Percentiles rank a stretch among this genome's conserved stretches.
Conservation (phyloP, 495 filamentous ascomycete genomes). For the Penicillium goetzii region DNA sequence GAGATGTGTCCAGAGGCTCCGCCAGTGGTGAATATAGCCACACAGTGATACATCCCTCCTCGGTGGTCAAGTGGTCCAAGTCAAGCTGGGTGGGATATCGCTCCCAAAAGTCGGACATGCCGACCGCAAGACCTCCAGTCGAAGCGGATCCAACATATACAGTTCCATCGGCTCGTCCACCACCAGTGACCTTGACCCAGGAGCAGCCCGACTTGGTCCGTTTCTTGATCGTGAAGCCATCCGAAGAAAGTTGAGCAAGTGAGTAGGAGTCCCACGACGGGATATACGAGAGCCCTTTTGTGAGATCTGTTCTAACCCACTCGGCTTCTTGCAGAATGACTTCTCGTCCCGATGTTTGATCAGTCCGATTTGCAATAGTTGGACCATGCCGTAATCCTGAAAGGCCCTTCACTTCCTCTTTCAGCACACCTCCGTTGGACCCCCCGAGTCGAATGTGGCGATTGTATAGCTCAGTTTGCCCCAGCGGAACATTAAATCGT, state of each 20-base stretch:
- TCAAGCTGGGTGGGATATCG: constrained; percentile 53
- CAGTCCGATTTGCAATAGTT: constrained; percentile 16
- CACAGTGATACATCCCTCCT: constrained; percentile 45
- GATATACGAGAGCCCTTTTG: constrained; percentile 32
- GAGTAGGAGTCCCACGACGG: constrained; percentile 54
- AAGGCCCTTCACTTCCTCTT: constrained; percentile 47
- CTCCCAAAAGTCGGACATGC: constrained; percentile 56
- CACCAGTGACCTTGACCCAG: constrained; percentile 55
- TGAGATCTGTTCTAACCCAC: constrained; percentile 21
- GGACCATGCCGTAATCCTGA: constrained; percentile 47
- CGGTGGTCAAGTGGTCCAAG: constrained; percentile 40
- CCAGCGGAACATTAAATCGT: constrained; percentile 41
- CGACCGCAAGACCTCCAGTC: constrained; percentile 50
- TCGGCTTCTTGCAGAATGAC: constrained; percentile 12
- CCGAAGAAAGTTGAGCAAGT: constrained; percentile 49
- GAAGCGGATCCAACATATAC: constrained; percentile 52
- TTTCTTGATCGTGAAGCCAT: constrained; percentile 56
- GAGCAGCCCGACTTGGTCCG: constrained; percentile 49
- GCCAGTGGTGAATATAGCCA: constrained; percentile 56
- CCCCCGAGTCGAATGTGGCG: constrained; percentile 46
- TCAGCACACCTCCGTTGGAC: constrained; percentile 39
- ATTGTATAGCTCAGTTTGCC: constrained; percentile 39
- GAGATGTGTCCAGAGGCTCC: constrained; percentile 49
- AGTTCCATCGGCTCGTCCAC: constrained; percentile 47
- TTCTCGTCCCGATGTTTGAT: constrained; percentile 17